These are phyloP conservation scores for Bipolaris zeicola DNA, from an alignment of 2,329 filamentous ascomycete species.

Conservation along the genomic window DNA sequence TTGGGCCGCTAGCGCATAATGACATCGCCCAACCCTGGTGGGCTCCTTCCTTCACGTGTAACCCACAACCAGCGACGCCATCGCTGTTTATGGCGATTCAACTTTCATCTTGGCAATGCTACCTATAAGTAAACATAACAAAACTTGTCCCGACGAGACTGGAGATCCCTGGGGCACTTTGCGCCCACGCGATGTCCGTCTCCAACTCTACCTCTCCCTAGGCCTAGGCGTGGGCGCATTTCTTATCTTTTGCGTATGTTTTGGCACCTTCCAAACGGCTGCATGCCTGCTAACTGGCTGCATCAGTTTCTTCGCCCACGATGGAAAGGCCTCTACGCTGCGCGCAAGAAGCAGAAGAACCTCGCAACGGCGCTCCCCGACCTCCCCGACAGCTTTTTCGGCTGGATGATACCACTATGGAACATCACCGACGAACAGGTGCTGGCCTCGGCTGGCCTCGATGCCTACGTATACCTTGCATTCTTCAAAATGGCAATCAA, in stretches of 20 bases:
- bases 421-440: conserved; percentile 87
- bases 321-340: conserved; percentile 91
- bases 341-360: conserved; percentile 77
- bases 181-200: conserved; percentile 54
- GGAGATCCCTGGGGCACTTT: conserved; percentile 42
- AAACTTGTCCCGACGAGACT: conserved; percentile 21
- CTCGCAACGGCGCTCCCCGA: conserved; percentile 71
- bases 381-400: conserved; percentile 82
- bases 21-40: conserved; percentile 10
- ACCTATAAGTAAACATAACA: conserved; percentile 19
- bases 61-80: conserved; percentile 9
- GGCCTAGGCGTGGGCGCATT: conserved; percentile 73
- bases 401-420: conserved; percentile 90
- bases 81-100: conserved; percentile 19
- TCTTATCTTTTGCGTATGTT: conserved; percentile 73
- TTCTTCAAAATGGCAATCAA: conserved; percentile 97
- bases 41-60: conserved; percentile 8
- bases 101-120: conserved; percentile 26
- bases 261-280: conserved; percentile 16
- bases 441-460: conserved; percentile 84
- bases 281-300: conserved; percentile 29
- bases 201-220: conserved; percentile 75
- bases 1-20: conserved; percentile 15
- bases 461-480: conserved; percentile 93
- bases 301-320: conserved; percentile 78